Evolutionary conservation across 1,284 basidiomycete species (phyloP), one percentile per base, ranked within the genome.

Genomic region (Fomitopsis schrenkii): DNA sequence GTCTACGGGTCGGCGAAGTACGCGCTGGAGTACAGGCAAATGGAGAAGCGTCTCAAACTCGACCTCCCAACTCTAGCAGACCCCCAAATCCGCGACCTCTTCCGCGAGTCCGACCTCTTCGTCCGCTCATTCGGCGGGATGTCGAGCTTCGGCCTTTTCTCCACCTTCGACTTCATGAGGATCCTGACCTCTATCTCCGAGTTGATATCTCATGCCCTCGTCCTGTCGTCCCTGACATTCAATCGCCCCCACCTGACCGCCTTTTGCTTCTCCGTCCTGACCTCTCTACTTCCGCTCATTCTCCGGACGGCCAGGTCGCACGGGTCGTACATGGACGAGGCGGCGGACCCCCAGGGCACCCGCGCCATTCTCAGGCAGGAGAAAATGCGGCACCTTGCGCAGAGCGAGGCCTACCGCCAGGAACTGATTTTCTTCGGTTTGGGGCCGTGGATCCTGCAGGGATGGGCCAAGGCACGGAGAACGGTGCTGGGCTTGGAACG

Each of bases 41-140:
- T 94, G 71, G 81, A 86, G 64, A 86, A 90, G 64, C 85, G 90
- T 62, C 79, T 94, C 30, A 85, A 84, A 45, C 81, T 94, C 59
- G 90, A 94, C 68, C 81, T 92, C 44, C 91, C 90, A 58, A 88
- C 90, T 5, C 78, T 93, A 54, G 80, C 86, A 54, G 87, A 92
- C 68, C 87, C 90, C 42, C 72, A 79, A 63, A 79, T 90, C 22
- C 84, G 86, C 59, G 90, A 91, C 66, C 80, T 93, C 36, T 78
- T 94, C n/a, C 85, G 89, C 65, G 92, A 94, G 74, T 91, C 91
- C 15, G 92, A 92, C 67, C 80, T 89, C 28, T 90, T 91, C 68
- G 87, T 90, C 50, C 81, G 84, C 61, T 90, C 90, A 7, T 89
- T 93, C 72, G 84, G 81, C 65, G 86, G 86, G 55, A 75, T 79